Percentiles rank a stretch among this genome's conserved stretches.
phyloP scores from a whole-genome alignment of 345 rosid species.

The Atalantia buxifolia region DNA sequence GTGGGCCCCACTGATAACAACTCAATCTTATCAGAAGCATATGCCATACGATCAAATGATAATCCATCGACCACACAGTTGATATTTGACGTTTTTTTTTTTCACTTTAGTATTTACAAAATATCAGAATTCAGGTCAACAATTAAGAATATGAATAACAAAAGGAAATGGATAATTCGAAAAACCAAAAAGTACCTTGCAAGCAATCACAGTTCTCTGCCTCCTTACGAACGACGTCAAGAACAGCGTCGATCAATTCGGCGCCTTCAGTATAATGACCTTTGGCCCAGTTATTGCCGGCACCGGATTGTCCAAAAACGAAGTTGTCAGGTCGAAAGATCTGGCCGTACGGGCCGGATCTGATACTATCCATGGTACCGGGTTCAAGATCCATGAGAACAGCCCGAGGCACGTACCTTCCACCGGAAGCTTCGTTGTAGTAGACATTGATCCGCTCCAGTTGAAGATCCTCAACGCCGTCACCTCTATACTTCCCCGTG shows the following conservation, averaged over 20 bases:
- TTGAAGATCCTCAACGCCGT: slow-evolving; percentile 52
- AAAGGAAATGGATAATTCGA: background rate
- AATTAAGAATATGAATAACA: background rate
- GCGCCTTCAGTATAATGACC: slow-evolving; percentile 98
- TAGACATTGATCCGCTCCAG: slow-evolving; percentile 92
- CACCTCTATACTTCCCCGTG: slow-evolving; percentile 73
- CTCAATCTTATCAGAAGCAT: slow-evolving; percentile 14
- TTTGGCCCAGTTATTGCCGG: slow-evolving; percentile 88
- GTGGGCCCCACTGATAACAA: slow-evolving; percentile 20
- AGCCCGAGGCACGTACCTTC: slow-evolving; percentile 89
- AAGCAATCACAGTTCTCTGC: slow-evolving; percentile 98
- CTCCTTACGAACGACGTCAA: slow-evolving; percentile 94
- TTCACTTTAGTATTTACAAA: background rate
- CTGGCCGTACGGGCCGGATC: slow-evolving; percentile 89
- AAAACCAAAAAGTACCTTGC: slow-evolving; percentile 53
- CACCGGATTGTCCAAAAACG: slow-evolving; percentile 84
- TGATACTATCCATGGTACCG: slow-evolving; percentile 96
- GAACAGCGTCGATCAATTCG: slow-evolving; percentile 89
- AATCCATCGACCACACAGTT: background rate
- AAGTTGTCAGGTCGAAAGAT: slow-evolving; percentile 87
- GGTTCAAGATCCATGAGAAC: slow-evolving; percentile 99
- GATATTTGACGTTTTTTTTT: background rate
- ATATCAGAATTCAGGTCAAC: background rate
- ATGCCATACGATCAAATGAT: background rate
- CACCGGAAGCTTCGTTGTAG: slow-evolving; percentile 92